phyloP scores from a whole-genome alignment of 2,329 filamentous ascomycete genomes.

The Xylaria sp. region DNA sequence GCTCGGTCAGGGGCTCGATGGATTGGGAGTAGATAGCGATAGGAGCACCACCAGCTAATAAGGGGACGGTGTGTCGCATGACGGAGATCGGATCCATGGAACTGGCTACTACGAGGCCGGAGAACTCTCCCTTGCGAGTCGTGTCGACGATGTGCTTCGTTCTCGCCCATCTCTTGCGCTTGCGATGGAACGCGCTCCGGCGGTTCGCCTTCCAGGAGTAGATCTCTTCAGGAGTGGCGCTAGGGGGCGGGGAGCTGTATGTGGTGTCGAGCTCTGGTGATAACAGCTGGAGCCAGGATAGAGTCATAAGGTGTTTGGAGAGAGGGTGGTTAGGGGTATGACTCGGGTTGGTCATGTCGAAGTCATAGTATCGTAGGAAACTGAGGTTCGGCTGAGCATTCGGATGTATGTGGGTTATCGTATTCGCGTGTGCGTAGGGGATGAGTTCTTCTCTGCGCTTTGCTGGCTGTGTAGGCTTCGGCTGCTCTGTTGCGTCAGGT shows the following conservation, averaged over 20 bases:
- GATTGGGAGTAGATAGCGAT: constrained; percentile 80
- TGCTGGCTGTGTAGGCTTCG: constrained; percentile 3
- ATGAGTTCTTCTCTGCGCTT: constrained; percentile 44
- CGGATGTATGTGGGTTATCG: constrained; percentile 72
- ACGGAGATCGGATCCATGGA: constrained; percentile 76
- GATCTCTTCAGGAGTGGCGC: constrained; percentile 55
- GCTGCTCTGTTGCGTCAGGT: constrained; percentile 2
- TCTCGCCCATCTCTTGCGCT: constrained; percentile 75
- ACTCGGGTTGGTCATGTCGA: constrained; percentile 62
- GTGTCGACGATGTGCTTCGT: constrained; percentile 68
- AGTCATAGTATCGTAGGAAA: constrained; percentile 84
- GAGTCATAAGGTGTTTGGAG: constrained; percentile 69
- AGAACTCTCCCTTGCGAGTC: constrained; percentile 69
- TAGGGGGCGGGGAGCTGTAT: constrained; percentile 61
- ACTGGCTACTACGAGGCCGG: constrained; percentile 76
- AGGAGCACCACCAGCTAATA: constrained; percentile 76
- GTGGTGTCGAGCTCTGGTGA: constrained; percentile 68
- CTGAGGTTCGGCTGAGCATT: constrained; percentile 84
- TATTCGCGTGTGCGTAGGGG: constrained; percentile 66
- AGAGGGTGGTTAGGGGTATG: constrained; percentile 68
- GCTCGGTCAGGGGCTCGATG: constrained; percentile 69
- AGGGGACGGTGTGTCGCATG: constrained; percentile 67
- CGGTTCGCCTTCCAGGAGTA: constrained; percentile 73
- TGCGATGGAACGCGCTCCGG: constrained; percentile 80
- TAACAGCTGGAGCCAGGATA: constrained; percentile 90